phyloP scores from a whole-genome alignment of 2,329 filamentous ascomycete genomes.

The Neofusicoccum sp. region DNA sequence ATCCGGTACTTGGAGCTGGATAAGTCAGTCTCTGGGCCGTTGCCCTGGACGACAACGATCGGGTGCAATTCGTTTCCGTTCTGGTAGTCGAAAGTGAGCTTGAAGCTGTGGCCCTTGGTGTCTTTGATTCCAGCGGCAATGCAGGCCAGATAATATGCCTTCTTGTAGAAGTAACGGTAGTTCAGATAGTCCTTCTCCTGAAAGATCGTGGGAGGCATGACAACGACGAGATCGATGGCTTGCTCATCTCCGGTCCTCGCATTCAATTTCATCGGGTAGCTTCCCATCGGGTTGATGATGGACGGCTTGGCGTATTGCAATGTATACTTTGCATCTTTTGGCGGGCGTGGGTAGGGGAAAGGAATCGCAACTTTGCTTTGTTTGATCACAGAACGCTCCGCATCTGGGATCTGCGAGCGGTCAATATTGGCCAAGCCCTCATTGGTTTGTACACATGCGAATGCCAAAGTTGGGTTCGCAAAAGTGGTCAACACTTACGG shows the following conservation, averaged over 20 bases:
- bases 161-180: slow-evolving; percentile 91
- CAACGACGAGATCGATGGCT: slow-evolving; percentile 80
- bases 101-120: slow-evolving; percentile 56
- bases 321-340: slow-evolving; percentile 77
- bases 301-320: slow-evolving; percentile 75
- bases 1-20: slow-evolving; percentile 51
- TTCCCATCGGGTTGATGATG: slow-evolving; percentile 85
- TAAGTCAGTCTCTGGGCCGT: slow-evolving; percentile 40
- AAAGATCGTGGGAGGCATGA: slow-evolving; percentile 77
- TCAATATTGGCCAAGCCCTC: background rate
- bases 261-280: slow-evolving; percentile 78
- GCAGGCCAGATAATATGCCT: slow-evolving; percentile 87
- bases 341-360: slow-evolving; percentile 79
- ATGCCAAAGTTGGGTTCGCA: background rate
- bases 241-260: slow-evolving; percentile 62
- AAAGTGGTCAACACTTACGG: slow-evolving; percentile 34
- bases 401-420: slow-evolving; percentile 65
- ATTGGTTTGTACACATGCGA: slow-evolving; percentile 23
- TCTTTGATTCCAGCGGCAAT: slow-evolving; percentile 71
- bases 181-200: slow-evolving; percentile 95
- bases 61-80: slow-evolving; percentile 79
- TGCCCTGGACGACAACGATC: slow-evolving; percentile 55
- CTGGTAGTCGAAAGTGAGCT: slow-evolving; percentile 65
- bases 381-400: slow-evolving; percentile 67
- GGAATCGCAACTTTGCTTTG: slow-evolving; percentile 72